These are phyloP conservation scores for Coemansia reversa DNA, from an alignment of 192 early-diverging fungal species.

Conservation along the genomic window DNA sequence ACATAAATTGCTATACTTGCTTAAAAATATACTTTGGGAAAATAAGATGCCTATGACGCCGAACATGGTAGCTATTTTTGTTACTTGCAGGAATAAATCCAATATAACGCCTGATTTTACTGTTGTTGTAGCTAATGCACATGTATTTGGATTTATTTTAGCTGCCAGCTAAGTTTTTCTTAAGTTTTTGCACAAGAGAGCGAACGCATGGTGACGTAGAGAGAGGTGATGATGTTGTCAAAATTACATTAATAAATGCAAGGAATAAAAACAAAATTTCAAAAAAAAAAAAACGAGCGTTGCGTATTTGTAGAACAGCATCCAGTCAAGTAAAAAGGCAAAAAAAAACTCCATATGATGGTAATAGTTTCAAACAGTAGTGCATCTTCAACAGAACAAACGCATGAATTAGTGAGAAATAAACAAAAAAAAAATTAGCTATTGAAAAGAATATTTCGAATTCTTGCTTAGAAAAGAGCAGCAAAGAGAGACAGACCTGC, in stretches of 20 bases:
- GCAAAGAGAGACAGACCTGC: slow-evolving; percentile 13
- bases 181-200: not conserved
- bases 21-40: too few relatives aligned
- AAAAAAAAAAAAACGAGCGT: not conserved
- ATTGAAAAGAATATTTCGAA: not conserved
- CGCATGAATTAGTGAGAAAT: not conserved
- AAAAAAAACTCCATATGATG: not conserved
- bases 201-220: too few relatives aligned
- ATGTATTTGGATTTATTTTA: not conserved
- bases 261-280: too few relatives aligned
- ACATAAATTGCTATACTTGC: too few relatives aligned
- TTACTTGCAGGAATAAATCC: not conserved
- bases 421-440: not conserved
- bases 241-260: too few relatives aligned
- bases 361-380: not conserved
- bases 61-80: not conserved
- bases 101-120: too few relatives aligned
- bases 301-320: too few relatives aligned
- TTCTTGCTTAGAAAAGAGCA: slow-evolving; percentile 26
- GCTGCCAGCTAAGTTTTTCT: not conserved
- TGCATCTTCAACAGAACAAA: not conserved
- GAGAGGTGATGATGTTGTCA: too few relatives aligned
- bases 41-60: too few relatives aligned
- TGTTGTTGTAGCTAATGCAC: not conserved
- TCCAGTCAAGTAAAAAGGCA: too few relatives aligned